phyloP scores from a whole-genome alignment of 345 rosid species.

The Moricandia arvensis region DNA sequence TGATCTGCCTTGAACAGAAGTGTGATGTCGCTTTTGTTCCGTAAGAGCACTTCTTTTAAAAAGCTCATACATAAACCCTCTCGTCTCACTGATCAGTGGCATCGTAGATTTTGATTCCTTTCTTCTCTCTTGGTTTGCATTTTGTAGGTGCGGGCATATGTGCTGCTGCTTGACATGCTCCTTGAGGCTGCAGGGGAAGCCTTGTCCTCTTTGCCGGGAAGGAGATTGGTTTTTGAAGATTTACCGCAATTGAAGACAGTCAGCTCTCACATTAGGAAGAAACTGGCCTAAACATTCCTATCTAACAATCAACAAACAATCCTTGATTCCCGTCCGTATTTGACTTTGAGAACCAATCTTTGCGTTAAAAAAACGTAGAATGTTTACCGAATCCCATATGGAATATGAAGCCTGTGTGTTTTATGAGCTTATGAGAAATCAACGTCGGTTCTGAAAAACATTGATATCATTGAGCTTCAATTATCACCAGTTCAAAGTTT shows the following conservation, averaged over 20 bases:
- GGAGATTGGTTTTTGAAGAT: constrained; percentile 55
- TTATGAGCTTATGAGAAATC: background rate
- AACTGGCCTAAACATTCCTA: background rate
- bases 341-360: background rate
- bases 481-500: background rate
- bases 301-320: background rate
- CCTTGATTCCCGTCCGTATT: background rate
- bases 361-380: background rate
- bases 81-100: constrained; percentile 3
- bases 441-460: background rate
- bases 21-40: background rate
- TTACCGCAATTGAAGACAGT: constrained; percentile 51
- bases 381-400: background rate
- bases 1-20: background rate
- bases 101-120: background rate
- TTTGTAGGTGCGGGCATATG: constrained; percentile 86
- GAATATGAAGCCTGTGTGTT: background rate
- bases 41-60: background rate
- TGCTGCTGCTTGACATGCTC: constrained; percentile 86
- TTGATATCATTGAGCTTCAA: background rate
- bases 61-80: background rate
- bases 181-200: constrained; percentile 36
- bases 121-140: background rate
- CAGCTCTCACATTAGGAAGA: background rate
- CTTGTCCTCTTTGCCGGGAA: constrained; percentile 76